These are phyloP conservation scores for Fomitopsis palustris DNA, from an alignment of 1,284 basidiomycete genomes.

Conservation along the genomic window DNA sequence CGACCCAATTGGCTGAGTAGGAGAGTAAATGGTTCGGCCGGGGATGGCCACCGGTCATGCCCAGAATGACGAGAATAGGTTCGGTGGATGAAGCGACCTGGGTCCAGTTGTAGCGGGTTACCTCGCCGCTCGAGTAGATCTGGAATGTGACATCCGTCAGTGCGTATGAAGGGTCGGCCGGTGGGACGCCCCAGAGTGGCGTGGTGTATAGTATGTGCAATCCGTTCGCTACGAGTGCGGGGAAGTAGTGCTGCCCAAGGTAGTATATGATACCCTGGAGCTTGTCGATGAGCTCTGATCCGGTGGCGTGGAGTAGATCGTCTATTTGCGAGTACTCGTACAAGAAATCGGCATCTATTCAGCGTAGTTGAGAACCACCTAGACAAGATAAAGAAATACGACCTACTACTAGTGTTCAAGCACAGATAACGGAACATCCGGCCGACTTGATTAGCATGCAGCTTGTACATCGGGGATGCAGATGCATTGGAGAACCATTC, in stretches of 20 bases:
- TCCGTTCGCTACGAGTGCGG: conserved; percentile 11
- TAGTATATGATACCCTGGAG: conserved; percentile 18
- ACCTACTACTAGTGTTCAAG: conserved; percentile 22
- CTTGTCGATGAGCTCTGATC: conserved; percentile 11
- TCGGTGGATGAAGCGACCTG: conserved; percentile 4
- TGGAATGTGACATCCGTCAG: conserved; percentile 22
- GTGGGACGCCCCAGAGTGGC: conserved; percentile 14
- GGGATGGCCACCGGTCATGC: conserved; percentile 17
- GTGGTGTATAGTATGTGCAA: conserved; percentile 23
- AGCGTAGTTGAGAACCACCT: not conserved
- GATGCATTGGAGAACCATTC: not conserved
- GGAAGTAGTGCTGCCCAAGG: conserved; percentile 20
- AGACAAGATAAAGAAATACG: not conserved
- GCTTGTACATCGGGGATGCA: conserved; percentile 1
- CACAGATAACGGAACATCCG: conserved; percentile 20
- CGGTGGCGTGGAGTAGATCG: conserved; percentile 11
- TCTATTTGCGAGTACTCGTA: conserved; percentile 19
- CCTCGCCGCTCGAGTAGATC: conserved; percentile 10
- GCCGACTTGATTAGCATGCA: conserved; percentile 9
- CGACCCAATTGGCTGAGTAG: conserved; percentile 20
- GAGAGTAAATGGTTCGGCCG: conserved; percentile 11
- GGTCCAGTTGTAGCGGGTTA: conserved; percentile 8
- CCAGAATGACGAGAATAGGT: conserved; percentile 23
- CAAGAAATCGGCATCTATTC: conserved; percentile 17
- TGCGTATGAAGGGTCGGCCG: conserved; percentile 8